Conservation (phyloP, 371 early-diverging fungal genomes). For the Funneliformis caledonium region DNA sequence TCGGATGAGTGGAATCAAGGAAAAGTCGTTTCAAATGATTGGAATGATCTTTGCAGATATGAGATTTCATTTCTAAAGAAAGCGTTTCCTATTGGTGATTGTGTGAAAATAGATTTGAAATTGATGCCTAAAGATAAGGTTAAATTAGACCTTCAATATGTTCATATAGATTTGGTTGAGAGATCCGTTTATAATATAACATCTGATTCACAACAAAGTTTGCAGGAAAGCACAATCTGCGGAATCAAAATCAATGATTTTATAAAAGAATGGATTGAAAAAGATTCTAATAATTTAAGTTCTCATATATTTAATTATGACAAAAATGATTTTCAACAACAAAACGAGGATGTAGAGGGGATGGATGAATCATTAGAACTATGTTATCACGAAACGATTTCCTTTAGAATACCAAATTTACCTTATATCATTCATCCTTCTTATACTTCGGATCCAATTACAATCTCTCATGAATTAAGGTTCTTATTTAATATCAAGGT, state of each 20-base stretch:
- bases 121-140: constrained; percentile 10
- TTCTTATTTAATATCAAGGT: background rate
- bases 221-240: background rate
- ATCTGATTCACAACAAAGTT: background rate
- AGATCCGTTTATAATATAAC: background rate
- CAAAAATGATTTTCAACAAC: background rate
- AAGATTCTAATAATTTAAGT: background rate
- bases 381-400: constrained; percentile 1
- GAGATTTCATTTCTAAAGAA: constrained; percentile 19
- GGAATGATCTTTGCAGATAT: constrained; percentile 12
- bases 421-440: background rate
- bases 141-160: background rate
- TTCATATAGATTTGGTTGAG: constrained; percentile 6
- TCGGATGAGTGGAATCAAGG: constrained; percentile 23
- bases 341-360: background rate
- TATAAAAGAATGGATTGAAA: background rate
- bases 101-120: constrained; percentile 19
- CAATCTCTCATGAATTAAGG: background rate
- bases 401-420: constrained; percentile 6
- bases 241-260: background rate
- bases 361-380: too few species aligned
- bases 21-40: background rate
- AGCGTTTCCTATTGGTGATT: constrained; percentile 18
- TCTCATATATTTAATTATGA: background rate
- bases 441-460: background rate